Conservation (phyloP, 2,329 filamentous ascomycete species). For the Aspergillus latus region DNA sequence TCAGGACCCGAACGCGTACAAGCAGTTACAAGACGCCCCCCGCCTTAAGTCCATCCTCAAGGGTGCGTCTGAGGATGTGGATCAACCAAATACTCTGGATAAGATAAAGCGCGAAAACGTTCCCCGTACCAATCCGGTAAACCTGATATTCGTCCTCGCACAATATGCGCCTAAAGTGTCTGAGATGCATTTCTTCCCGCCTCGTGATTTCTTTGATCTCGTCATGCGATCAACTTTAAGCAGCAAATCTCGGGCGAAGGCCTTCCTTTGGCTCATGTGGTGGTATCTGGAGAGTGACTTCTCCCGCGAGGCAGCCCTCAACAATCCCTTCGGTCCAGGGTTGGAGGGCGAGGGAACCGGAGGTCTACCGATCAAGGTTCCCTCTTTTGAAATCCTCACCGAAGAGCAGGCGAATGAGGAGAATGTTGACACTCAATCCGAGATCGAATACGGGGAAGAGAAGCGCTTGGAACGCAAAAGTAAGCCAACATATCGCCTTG, state of each 20-base stretch:
- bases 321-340: constrained; percentile 80
- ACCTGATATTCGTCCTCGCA: constrained; percentile 92
- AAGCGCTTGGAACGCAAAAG: constrained; percentile 51
- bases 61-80: constrained; percentile 86
- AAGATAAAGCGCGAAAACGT: constrained; percentile 69
- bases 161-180: constrained; percentile 88
- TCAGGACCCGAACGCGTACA: constrained; percentile 94
- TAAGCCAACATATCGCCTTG: constrained; percentile 22
- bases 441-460: constrained; percentile 50
- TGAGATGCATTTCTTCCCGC: constrained; percentile 82
- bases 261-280: constrained; percentile 98
- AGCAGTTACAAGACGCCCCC: constrained; percentile 94
- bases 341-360: constrained; percentile 44
- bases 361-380: constrained; percentile 49
- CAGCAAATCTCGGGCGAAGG: constrained; percentile 77
- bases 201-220: constrained; percentile 90
- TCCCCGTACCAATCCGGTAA: constrained; percentile 93
- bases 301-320: constrained; percentile 77
- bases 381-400: constrained; percentile 48
- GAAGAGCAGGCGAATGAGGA: constrained; percentile 52
- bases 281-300: constrained; percentile 98
- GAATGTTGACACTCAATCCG: constrained; percentile 51
- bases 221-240: constrained; percentile 86
- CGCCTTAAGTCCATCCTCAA: constrained; percentile 96
- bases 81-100: constrained; percentile 79